Base-by-base conservation (phyloP, 495 filamentous ascomycete genomes). In the Lasiosphaeria hispida region DNA sequence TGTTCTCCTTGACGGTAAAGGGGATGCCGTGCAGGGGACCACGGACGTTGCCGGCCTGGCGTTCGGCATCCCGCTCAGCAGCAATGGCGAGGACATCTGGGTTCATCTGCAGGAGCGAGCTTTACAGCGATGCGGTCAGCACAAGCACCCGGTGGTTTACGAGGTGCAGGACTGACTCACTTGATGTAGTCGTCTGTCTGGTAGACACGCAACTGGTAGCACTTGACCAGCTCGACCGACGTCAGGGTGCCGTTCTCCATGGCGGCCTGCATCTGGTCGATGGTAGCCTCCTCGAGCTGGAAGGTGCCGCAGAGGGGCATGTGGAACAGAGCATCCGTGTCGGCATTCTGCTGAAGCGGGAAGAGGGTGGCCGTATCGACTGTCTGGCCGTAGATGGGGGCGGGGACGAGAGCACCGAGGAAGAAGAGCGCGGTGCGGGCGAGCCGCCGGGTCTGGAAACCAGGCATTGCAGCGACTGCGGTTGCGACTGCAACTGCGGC, bases 21-120 rank as follows among this genome's bases (percentile, higher is more conserved):
- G 88, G 88, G 55, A 91, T 87, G 17, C 87, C 86, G 65, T 91
- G 87, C 1, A 90, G 76, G 6, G 81, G 80, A 34, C 85, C 78
- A 15, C 85, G 79, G 11, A 85, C 71, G 35, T 63, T 73, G 10
- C 85, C 85, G 1, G 67, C 54, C 5, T 66, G 66, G 37, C 87
- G 79, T 70, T 90, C 86, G 0, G 59, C 65, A 66, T 90, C 88
- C 15, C 85, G 72, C 34, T 64, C 57, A 7, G 74, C 69, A 7
- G 88, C 87, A 63, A 73, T 68, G 55, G 63, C 44, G 47, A 83
- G 66, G 3, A 74, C 79, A 67, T 88, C 83, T 0, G 87, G 86
- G 69, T 88, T 88, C 23, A 81, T 53, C 63, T 87, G 77, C 15
- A 64, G 52, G n/a, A 64, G 48, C 15, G 47, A 88, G 64, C 30